Conservation (phyloP, 371 early-diverging fungal genomes). For the Capillidium heterosporum region DNA sequence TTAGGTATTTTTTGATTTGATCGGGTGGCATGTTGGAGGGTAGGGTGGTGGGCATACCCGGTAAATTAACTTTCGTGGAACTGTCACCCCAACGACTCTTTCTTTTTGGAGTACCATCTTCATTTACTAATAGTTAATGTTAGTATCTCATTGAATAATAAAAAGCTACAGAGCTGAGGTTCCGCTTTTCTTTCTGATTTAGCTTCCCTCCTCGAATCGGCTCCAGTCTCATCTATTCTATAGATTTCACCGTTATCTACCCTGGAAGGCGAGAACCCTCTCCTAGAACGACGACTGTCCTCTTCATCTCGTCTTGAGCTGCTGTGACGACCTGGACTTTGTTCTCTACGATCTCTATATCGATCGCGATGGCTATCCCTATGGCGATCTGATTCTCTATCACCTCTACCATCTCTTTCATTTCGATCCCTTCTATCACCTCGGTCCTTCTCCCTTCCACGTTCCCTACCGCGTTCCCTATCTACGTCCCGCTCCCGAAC, state of each 20-base stretch:
- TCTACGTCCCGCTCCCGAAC: background rate
- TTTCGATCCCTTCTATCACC: background rate
- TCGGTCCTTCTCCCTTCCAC: background rate
- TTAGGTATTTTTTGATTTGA: constrained; percentile 63
- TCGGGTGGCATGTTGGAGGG: constrained; percentile 54
- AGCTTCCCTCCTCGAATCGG: too few relatives aligned
- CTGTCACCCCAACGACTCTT: constrained; percentile 79
- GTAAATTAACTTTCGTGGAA: constrained; percentile 41
- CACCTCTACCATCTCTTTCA: background rate
- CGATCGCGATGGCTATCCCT: background rate
- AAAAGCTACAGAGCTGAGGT: too few relatives aligned
- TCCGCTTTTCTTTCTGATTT: too few relatives aligned
- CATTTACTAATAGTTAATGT: too few relatives aligned
- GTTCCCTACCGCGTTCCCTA: background rate
- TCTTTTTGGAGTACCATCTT: constrained; percentile 29
- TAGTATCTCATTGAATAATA: too few relatives aligned
- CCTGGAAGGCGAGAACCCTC: too few relatives aligned
- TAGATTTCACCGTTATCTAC: too few relatives aligned
- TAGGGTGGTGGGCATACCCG: constrained; percentile 66
- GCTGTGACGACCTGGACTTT: background rate
- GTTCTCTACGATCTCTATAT: background rate
- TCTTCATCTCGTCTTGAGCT: too few relatives aligned
- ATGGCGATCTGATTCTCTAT: background rate
- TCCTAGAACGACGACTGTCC: too few relatives aligned
- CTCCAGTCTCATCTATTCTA: too few relatives aligned